These are phyloP conservation scores for Verticillium longisporum DNA, from an alignment of 2,329 filamentous ascomycete genomes.

Conservation along the genomic window DNA sequence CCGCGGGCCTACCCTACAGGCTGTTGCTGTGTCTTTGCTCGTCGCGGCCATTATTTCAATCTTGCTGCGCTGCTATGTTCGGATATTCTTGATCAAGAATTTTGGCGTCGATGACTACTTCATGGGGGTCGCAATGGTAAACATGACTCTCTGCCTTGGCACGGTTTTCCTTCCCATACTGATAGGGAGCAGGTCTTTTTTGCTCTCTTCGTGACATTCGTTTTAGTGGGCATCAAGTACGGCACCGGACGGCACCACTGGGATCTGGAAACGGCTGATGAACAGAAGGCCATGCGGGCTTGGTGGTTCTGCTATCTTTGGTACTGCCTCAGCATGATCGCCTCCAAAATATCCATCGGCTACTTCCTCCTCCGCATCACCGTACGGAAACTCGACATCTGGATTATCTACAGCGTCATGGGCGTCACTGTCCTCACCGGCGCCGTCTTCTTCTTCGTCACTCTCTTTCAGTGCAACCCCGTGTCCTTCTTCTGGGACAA, in stretches of 20 bases:
- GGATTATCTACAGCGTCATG: slow-evolving; percentile 22
- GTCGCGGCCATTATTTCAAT: slow-evolving; percentile 18
- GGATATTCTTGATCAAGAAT: slow-evolving; percentile 24
- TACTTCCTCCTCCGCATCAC: slow-evolving; percentile 18
- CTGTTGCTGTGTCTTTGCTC: slow-evolving; percentile 22
- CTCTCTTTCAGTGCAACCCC: slow-evolving; percentile 20
- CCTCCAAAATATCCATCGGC: slow-evolving; percentile 19
- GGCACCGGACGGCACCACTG: slow-evolving; percentile 31
- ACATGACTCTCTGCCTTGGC: neutral
- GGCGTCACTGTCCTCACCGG: slow-evolving; percentile 18
- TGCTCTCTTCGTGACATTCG: slow-evolving; percentile 23
- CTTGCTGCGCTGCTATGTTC: slow-evolving; percentile 25
- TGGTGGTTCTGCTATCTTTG: slow-evolving; percentile 33
- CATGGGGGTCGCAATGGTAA: slow-evolving; percentile 28
- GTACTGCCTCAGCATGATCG: slow-evolving; percentile 27
- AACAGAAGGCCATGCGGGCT: slow-evolving; percentile 17
- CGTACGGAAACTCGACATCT: slow-evolving; percentile 11
- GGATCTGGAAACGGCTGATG: slow-evolving; percentile 20
- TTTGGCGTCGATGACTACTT: slow-evolving; percentile 32
- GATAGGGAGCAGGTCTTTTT: slow-evolving; percentile 22
- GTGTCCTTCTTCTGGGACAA: slow-evolving; percentile 21
- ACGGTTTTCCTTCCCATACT: neutral
- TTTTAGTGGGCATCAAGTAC: slow-evolving; percentile 26
- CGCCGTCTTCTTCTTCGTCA: slow-evolving; percentile 22
- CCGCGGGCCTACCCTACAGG: slow-evolving; percentile 25